Evolutionary conservation across 495 filamentous ascomycete genomes (phyloP).

Genomic region (Cercophora scortea): DNA sequence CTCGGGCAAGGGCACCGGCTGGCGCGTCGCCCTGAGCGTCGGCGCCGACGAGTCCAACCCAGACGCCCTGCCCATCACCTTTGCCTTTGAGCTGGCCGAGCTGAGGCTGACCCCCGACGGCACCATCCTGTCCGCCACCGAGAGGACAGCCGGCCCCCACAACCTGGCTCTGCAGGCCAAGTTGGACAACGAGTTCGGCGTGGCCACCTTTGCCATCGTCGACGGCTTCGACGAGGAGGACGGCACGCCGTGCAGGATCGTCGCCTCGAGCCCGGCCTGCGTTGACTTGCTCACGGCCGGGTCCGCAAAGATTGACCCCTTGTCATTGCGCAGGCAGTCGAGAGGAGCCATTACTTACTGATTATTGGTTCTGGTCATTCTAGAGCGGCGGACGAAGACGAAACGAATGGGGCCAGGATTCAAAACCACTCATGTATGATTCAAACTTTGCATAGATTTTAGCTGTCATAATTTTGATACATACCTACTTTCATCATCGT

Average conservation of each 20-base stretch:
- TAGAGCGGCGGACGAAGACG: too few species aligned
- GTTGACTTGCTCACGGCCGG: conserved; percentile 8
- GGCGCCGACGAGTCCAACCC: neutral
- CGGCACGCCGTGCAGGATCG: neutral
- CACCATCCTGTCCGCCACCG: neutral
- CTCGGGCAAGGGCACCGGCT: conserved; percentile 2
- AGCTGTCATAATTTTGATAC: too few species aligned
- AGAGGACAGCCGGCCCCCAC: neutral
- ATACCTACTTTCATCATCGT: too few species aligned
- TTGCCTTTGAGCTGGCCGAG: conserved; percentile 3
- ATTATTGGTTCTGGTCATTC: too few species aligned
- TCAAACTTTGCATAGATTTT: too few species aligned
- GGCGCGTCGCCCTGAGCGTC: conserved; percentile 2
- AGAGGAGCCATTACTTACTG: neutral
- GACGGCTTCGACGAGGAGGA: conserved; percentile 6
- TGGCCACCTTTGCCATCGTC: neutral
- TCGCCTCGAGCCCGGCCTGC: neutral
- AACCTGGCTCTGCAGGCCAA: neutral
- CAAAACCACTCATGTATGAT: too few species aligned
- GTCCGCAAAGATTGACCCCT: conserved; percentile 5
- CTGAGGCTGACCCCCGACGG: neutral
- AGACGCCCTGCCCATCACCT: neutral
- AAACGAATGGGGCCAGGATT: too few species aligned
- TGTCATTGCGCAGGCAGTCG: neutral
- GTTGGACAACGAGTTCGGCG: conserved; percentile 1